Base-by-base conservation (phyloP, 2,329 filamentous ascomycete species). In the Chaetomiaceae sp. region DNA sequence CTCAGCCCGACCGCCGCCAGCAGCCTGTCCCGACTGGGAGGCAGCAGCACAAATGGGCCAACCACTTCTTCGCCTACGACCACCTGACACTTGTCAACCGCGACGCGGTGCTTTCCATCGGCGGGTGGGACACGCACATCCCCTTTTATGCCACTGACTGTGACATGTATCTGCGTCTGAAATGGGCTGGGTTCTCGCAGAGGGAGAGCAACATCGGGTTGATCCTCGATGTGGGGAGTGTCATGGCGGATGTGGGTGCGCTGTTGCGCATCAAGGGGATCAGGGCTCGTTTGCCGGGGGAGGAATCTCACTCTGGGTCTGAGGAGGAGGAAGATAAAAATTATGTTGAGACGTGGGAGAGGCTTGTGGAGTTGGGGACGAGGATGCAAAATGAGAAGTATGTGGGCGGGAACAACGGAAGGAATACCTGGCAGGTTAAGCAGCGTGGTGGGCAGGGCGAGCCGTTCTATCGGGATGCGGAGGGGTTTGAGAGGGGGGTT, bases 31-130 rank as follows among this genome's bases (percentile, higher is more conserved):
- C 27, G 5, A 31, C 9, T 3, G 14, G 23, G 19, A 12, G 7
- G 9, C 11, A 39, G 19, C 14, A 15, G 23, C 19, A 23, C 6
- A 23, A 36, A 42, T 83, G 80, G 80, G 79, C 71, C 0, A 66
- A 75, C 54, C 73, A 73, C 29, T 80, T 81, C 67, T 84, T 82
- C 64, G 72, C 75, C n/a, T 83, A 82, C 67, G 80, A 84, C 65
- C 76, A 78, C 59, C 70, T 84, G 2, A 73, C 79, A 0, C 69
- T 83, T 1, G 77, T 83, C 43, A 81, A 84, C 61, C 75, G 75
- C 15, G 69, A 67, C 22, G 75, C 79, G 0, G 75, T 77, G 60
- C 70, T 76, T 50, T 70, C 72, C 36, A 70, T 80, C 15, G 72
- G 80, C 20, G 77, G 72, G 1, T 84, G 80, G 79, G 81, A 84